phyloP scores from a whole-genome alignment of 2,329 filamentous ascomycete species.

The Fusarium sp. region DNA sequence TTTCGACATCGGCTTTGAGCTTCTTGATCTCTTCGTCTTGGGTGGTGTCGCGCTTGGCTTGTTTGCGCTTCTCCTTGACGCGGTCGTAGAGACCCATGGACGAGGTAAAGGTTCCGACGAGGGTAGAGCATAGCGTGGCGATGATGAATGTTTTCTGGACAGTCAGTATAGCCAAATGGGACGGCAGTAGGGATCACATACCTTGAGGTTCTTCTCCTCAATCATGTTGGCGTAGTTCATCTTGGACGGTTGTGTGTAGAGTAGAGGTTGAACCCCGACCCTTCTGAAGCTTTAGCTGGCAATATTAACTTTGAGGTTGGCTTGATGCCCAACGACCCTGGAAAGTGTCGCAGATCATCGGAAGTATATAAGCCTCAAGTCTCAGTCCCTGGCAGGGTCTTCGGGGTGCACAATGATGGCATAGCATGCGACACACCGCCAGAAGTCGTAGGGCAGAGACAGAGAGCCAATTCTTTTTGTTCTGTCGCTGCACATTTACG shows the following conservation, averaged over 20 bases:
- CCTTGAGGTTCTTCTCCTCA: conserved; percentile 45
- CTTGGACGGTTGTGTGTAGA: not conserved
- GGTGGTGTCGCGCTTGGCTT: conserved; percentile 38
- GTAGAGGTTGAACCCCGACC: not conserved
- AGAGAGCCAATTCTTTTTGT: no score
- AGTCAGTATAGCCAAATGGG: no score
- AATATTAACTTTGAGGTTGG: not conserved
- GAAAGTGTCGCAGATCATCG: conserved; percentile 14
- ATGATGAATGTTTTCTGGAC: conserved; percentile 45
- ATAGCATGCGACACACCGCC: conserved; percentile 23
- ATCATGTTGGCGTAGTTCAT: conserved; percentile 46
- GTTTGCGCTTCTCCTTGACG: conserved; percentile 42
- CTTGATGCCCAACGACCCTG: conserved; percentile 27
- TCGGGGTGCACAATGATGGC: conserved; percentile 28
- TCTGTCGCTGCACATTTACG: not conserved
- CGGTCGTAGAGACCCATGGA: conserved; percentile 46
- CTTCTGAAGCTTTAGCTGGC: not conserved
- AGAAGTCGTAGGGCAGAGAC: not conserved
- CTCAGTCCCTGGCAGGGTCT: not conserved
- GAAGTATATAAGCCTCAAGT: conserved; percentile 12
- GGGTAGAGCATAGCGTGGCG: conserved; percentile 42
- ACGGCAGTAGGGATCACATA: not conserved
- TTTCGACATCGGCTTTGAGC: conserved; percentile 38
- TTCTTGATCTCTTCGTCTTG: conserved; percentile 46
- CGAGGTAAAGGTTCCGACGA: conserved; percentile 45